Base-by-base conservation (phyloP, 768 basidiomycete genomes). In the Phaffia tasmanica region DNA sequence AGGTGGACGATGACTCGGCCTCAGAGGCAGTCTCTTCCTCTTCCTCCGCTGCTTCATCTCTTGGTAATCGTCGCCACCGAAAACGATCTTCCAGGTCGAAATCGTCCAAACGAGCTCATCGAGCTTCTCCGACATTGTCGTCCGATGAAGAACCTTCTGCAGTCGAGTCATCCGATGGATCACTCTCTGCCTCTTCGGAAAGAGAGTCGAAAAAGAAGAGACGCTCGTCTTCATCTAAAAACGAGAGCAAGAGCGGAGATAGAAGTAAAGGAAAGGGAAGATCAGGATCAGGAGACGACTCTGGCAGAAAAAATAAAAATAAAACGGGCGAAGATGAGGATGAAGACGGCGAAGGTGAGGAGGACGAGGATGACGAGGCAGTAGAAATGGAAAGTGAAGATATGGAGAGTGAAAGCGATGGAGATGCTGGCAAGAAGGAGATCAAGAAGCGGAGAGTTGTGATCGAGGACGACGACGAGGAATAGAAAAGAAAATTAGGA, bases 361-460 rank as follows among this genome's bases (percentile, higher is more conserved):
- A 66, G 16, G 54, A 51, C 11, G 65, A 66, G 23, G 65, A 66
- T 46, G 64, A 65, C 32, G 64, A 11, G 35, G 35, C 35, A 42
- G 35, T 42, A 42, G 35, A 42, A 42, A 42, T 42, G 35, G 35
- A 42, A 42, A 42, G 35, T 42, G 35, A 42, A 42, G 35, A 42
- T 42, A 42, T 42, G 35, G 35, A 42, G 35, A 42, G 35, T 42
- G 35, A 42, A 11, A 42, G 35, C 35, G 35, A 65, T 1, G 64
- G 58, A 35, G 57, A 21, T 23, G 25, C 64, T 29, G 57, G 6
- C 32, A 30, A 25, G n/a, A 50, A 50, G 50, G 51, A 48, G 58
- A 42, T 66, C 50, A 66, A 66, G 65, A 66, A 66, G 35, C 47
- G 58, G 29, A 58, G 57, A 35, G 57, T 66, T 29, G 58, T 66